Evolutionary conservation across 2,329 filamentous ascomycete species (phyloP), one percentile per base, ranked within the genome.

Genomic region (Aspergillus felis): DNA sequence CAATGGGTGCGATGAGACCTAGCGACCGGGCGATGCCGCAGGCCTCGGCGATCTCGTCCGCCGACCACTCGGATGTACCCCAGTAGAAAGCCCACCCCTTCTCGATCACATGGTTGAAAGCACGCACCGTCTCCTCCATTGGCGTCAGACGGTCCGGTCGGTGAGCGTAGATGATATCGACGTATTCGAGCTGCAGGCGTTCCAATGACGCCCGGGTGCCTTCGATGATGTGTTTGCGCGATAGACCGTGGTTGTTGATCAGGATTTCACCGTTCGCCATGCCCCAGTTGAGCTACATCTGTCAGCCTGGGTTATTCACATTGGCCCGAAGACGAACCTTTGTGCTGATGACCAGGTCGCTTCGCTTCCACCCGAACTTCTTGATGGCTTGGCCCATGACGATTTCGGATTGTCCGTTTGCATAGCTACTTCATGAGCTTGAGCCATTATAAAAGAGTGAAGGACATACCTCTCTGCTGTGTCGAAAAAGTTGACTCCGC

Each of bases 91-190:
- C 84, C 75, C 88, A 85, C 55, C 87, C 88, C 0, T 79, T 80
- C 68, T 86, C 79, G 70, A 91, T 89, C 41, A 90, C 75, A 71
- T 88, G 79, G 77, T 89, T 89, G 77, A 90, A 89, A 42, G 86
- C 86, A 47, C 87, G 83, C 42, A 90, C 86, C 0, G 82, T 86
- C 76, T 90, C 87, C 71, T 89, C 86, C 74, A 90, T 89, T 0
- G 87, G 87, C 0, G 87, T 89, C 47, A 72, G 76, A 12, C 84
- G 80, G 68, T 90, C 87, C 1, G 87, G 85, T 10, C 87, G 81
- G 74, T 90, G 87, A n/a, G 87, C 86, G 69, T 87, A 89, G 64
- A 90, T 79, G 54, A 90, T 76, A 68, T 90, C 87, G 35, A 90
- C 86, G 67, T 90, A 90, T 28, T 83, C 82, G 57, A 84, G 80